phyloP scores from a whole-genome alignment of 2,329 filamentous ascomycete genomes.

The Fusarium hostae region DNA sequence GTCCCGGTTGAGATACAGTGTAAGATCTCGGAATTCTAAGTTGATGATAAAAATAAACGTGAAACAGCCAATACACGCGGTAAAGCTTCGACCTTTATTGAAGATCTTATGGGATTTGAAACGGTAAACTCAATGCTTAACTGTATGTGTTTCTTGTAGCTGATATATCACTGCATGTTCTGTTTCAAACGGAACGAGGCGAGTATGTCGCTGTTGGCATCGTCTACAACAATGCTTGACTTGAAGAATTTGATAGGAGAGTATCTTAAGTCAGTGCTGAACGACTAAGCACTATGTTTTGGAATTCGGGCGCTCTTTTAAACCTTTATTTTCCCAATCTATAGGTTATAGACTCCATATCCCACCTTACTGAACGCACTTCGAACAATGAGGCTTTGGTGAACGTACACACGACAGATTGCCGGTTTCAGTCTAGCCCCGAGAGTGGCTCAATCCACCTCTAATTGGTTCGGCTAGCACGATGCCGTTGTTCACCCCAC shows the following conservation, averaged over 20 bases:
- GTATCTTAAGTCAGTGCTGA: not conserved
- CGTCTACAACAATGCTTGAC: too few species aligned
- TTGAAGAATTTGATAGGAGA: not conserved
- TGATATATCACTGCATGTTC: not conserved
- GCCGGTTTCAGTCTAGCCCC: not conserved
- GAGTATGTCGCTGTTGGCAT: too few species aligned
- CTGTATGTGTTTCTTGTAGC: not conserved
- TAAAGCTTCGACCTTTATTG: not conserved
- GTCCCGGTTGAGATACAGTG: not conserved
- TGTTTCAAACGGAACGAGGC: not conserved
- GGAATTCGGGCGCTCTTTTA: fast-evolving
- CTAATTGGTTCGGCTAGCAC: not conserved
- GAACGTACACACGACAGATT: not conserved
- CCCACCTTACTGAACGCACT: not conserved
- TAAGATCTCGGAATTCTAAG: not conserved
- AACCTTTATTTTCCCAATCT: not conserved
- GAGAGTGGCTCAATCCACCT: fast-evolving
- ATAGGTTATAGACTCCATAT: not conserved
- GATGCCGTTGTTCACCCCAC: not conserved
- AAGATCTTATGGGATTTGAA: not conserved
- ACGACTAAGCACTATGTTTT: fast-evolving
- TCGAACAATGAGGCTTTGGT: not conserved
- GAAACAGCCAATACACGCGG: not conserved
- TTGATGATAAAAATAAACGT: slow-evolving; percentile 17
- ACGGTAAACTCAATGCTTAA: not conserved